phyloP scores from a whole-genome alignment of 768 basidiomycete genomes.

The Hirschioporus abietinus region DNA sequence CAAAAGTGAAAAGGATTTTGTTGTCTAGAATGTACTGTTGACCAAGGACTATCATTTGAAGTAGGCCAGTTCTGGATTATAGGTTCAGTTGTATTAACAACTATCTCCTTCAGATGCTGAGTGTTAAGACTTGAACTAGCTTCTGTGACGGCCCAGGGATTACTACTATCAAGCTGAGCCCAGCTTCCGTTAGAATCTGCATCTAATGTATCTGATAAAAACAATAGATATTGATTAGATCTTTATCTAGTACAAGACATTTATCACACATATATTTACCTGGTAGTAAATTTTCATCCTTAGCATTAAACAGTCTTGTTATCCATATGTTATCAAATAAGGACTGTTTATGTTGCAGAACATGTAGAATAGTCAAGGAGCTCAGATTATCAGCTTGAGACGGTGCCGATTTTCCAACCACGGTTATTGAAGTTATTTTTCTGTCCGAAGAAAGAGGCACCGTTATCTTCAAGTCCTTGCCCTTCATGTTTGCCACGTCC shows the following conservation, averaged over 20 bases:
- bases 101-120: too few species aligned
- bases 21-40: constrained; percentile 22
- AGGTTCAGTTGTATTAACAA: too few species aligned
- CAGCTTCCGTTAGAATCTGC: neutral
- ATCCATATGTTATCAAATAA: neutral
- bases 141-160: neutral
- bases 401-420: constrained; percentile 49
- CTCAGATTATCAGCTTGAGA: constrained; percentile 53
- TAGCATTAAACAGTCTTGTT: neutral
- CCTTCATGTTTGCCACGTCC: constrained; percentile 1
- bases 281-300: neutral
- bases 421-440: constrained; percentile 31
- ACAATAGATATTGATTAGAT: neutral
- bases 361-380: constrained; percentile 22
- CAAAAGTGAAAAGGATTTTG: constrained; percentile 5
- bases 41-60: constrained; percentile 30
- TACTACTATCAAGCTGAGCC: neutral
- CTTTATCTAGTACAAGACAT: neutral
- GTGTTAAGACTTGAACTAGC: neutral
- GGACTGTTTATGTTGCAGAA: constrained; percentile 26
- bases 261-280: neutral
- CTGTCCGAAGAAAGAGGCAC: constrained; percentile 11
- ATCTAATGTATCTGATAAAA: neutral
- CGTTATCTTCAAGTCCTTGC: constrained; percentile 13
- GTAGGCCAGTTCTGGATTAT: constrained; percentile 6